phyloP scores from a whole-genome alignment of 139 green algal species.

The Coelastrella sp. region DNA sequence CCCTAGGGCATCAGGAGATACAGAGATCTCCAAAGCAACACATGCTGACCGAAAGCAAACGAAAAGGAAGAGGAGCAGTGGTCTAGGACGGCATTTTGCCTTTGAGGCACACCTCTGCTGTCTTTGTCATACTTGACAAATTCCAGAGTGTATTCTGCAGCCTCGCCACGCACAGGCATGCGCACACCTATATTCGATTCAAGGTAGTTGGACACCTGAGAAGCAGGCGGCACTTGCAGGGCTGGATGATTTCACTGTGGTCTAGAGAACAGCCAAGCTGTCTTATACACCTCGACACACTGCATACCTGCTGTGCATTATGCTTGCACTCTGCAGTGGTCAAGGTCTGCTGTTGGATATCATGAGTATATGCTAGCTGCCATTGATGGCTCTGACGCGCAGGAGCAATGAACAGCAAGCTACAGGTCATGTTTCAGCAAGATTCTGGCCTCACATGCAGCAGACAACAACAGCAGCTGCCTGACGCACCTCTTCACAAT shows the following conservation, averaged over 20 bases:
- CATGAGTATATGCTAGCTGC: too few species aligned
- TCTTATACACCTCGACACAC: too few species aligned
- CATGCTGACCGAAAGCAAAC: background rate
- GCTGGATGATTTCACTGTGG: background rate
- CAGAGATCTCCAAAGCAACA: background rate
- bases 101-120: conserved; percentile 36
- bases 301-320: background rate
- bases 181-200: conserved; percentile 22
- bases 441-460: too few species aligned
- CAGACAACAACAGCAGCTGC: background rate
- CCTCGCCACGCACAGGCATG: conserved; percentile 42
- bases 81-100: background rate
- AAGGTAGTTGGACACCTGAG: conserved; percentile 24
- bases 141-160: conserved; percentile 53
- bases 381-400: too few species aligned
- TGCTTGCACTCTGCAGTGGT: too few species aligned
- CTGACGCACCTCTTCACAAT: background rate
- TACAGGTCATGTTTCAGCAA: too few species aligned
- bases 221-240: background rate
- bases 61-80: background rate
- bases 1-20: background rate
- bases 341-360: too few species aligned
- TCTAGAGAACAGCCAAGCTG: too few species aligned
- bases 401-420: too few species aligned
- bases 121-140: conserved; percentile 45